Conservation (phyloP, 805 yeast genomes). For the Saccharomycopsis javanensis region DNA sequence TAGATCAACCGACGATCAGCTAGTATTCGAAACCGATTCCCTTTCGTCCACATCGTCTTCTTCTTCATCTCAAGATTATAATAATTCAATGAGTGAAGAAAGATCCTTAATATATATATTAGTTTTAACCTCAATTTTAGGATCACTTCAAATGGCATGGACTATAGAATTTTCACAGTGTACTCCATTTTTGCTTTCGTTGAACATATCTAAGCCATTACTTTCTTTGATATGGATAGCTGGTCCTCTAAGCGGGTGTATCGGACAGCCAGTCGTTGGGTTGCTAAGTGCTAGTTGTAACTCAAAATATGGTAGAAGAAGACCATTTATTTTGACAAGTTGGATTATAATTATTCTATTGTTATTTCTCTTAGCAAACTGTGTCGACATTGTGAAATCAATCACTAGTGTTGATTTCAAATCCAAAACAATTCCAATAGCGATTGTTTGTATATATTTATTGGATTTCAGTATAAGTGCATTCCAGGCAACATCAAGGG, state of each 20-base stretch:
- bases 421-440: conserved; percentile 35
- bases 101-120: conserved; percentile 37
- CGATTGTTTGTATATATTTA: conserved; percentile 42
- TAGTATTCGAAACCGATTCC: background rate
- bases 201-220: conserved; percentile 49
- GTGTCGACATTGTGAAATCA: conserved; percentile 30
- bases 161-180: conserved; percentile 57
- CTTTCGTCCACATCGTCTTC: background rate
- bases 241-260: conserved; percentile 53
- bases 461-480: conserved; percentile 49
- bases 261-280: conserved; percentile 59
- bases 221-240: conserved; percentile 58
- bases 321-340: conserved; percentile 51
- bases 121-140: conserved; percentile 38
- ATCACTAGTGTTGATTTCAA: conserved; percentile 23
- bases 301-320: conserved; percentile 39
- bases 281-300: conserved; percentile 43
- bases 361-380: conserved; percentile 36
- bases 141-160: conserved; percentile 58
- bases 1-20: background rate
- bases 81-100: conserved; percentile 15
- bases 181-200: conserved; percentile 47
- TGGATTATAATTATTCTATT: conserved; percentile 38
- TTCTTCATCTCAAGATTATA: background rate
- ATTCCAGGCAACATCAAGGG: conserved; percentile 53